These are phyloP conservation scores for Lachnellula occidentalis DNA, from an alignment of 2,329 filamentous ascomycete genomes.

Conservation along the genomic window DNA sequence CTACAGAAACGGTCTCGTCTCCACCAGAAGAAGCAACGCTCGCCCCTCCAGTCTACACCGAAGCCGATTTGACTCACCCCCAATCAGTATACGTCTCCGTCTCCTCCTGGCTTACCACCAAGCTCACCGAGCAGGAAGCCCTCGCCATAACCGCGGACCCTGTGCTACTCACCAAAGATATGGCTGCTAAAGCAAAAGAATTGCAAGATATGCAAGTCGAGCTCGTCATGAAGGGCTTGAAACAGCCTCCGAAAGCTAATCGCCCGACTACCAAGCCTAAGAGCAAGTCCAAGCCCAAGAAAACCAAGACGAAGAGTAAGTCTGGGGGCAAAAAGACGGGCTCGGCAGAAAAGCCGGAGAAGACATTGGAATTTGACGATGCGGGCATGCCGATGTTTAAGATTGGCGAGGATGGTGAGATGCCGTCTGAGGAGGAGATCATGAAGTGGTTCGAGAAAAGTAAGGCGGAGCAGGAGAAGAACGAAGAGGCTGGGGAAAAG, in stretches of 20 bases:
- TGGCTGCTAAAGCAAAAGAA: slow-evolving; percentile 62
- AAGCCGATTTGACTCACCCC: slow-evolving; percentile 64
- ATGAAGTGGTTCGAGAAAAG: slow-evolving; percentile 49
- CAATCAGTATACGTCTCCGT: slow-evolving; percentile 57
- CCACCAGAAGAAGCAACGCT: slow-evolving; percentile 45
- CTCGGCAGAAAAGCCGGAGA: slow-evolving; percentile 28
- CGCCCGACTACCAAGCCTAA: slow-evolving; percentile 32
- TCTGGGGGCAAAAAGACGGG: slow-evolving; percentile 29
- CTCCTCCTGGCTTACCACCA: slow-evolving; percentile 68
- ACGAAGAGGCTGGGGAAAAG: slow-evolving; percentile 4
- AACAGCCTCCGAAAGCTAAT: slow-evolving; percentile 38
- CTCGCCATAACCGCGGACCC: slow-evolving; percentile 68
- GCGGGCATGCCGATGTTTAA: slow-evolving; percentile 32
- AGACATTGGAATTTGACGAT: slow-evolving; percentile 39
- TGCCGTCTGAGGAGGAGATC: slow-evolving; percentile 43
- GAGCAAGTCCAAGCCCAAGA: slow-evolving; percentile 34
- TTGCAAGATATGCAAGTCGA: slow-evolving; percentile 67
- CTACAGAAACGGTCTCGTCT: slow-evolving; percentile 28
- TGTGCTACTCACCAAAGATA: slow-evolving; percentile 65
- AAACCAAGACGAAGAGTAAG: slow-evolving; percentile 10
- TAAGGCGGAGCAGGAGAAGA: slow-evolving; percentile 11
- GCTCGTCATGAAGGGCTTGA: slow-evolving; percentile 64
- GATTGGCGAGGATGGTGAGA: slow-evolving; percentile 37
- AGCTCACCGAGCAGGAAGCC: slow-evolving; percentile 64
- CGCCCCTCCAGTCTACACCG: slow-evolving; percentile 62